Percentiles rank a stretch among this genome's conserved stretches.
Evolutionary conservation across 805 yeast species (phyloP).

Genomic region (Candida dajiaensis): DNA sequence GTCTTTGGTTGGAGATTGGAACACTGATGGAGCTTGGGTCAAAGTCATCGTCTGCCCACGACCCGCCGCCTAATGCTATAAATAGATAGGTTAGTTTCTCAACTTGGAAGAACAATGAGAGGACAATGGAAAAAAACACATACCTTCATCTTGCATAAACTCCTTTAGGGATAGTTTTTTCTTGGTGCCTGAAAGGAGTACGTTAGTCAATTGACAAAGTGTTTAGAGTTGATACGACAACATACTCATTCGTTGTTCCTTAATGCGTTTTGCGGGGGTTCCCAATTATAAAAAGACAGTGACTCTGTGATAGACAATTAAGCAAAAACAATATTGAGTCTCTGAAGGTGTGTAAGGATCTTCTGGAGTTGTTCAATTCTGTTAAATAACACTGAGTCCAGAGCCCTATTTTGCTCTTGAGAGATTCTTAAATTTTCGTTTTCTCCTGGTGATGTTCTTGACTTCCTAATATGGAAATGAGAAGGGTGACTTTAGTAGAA

Average conservation of each 20-base stretch:
- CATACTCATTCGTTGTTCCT: neutral
- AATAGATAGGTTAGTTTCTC: neutral
- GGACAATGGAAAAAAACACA: constrained; percentile 1
- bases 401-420: neutral
- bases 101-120: neutral
- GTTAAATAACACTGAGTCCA: neutral
- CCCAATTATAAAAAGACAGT: too few relatives aligned
- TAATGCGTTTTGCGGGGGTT: too few relatives aligned
- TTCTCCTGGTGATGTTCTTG: constrained; percentile 2
- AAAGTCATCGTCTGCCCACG: constrained; percentile 71
- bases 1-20: constrained; percentile 25
- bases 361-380: neutral
- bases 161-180: constrained; percentile 21
- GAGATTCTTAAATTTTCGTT: neutral
- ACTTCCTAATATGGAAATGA: constrained; percentile 7
- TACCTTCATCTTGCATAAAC: constrained; percentile 20
- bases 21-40: constrained; percentile 57
- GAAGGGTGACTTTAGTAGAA: neutral
- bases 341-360: neutral
- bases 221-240: neutral
- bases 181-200: neutral
- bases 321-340: neutral
- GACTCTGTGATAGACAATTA: too few relatives aligned
- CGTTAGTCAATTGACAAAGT: neutral
- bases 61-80: constrained; percentile 34